Base-by-base conservation (phyloP, 345 rosid genomes). In the Bruguiera gymnorhiza region DNA sequence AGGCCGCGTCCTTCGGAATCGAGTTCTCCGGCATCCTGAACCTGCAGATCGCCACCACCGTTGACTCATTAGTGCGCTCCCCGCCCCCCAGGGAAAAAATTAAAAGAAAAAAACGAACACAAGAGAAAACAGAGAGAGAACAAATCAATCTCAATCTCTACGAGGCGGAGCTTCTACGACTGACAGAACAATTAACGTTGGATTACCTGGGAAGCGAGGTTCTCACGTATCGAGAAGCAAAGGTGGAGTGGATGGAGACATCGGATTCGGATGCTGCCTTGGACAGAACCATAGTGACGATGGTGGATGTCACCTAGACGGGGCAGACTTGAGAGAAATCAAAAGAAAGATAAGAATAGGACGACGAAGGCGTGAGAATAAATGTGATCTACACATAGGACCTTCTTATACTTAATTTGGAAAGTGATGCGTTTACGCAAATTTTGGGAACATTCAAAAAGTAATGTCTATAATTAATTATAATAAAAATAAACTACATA, bases 1-100 rank as follows among this genome's bases (percentile, higher is more conserved):
- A 67, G 20, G 80, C 80, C 30, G 80, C 80, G 11, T 76, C 80
- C 66, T 76, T 76, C 3, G 80, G 80, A 53, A 72, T 76, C 66
- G 80, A 76, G 29, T 6, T 62, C 66, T 67, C 72, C 30, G 70
- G 56, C 76, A 76, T 57, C 69, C 59, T 67, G 69, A 67, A 76
- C 72, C 79, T 76, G 62, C 50, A 43, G 50, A 43, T 43, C 19
- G 50, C 46, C 46, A 39, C 50, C 50, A 13, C 18, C 50, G 50
- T 43, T 43, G 48, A 10, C 16, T 43, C 48, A 11, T 39, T 11
- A 39, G 48, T 11, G 3, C 48, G 4, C 15, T 2, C 8, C 8
- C 39, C 39, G 2, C 8, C 2, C 43, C 1, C 24, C 1, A 1
- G 24, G 24, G 24, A 24, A 24, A 24, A 39, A 2, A 10, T 2